Conservation (phyloP, 305 asterid species). For the Ruellia speciosa region DNA sequence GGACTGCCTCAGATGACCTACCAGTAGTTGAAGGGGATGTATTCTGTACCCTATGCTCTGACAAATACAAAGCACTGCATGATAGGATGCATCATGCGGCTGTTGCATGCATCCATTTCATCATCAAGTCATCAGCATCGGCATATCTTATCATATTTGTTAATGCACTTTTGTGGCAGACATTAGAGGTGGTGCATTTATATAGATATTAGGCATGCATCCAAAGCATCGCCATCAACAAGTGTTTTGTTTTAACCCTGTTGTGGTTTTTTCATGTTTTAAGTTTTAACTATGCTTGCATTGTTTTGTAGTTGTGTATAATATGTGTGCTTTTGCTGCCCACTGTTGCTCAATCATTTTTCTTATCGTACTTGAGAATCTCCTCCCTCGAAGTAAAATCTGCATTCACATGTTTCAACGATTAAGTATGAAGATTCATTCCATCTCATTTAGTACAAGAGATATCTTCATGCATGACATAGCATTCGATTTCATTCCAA, state of each 20-base stretch:
- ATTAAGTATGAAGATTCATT: no score
- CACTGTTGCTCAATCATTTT: no score
- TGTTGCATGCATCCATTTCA: conserved; percentile 72
- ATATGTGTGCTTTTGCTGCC: no score
- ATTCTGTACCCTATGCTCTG: conserved; percentile 67
- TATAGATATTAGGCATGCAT: conserved; percentile 1
- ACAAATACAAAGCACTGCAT: conserved; percentile 50
- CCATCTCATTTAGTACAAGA: no score
- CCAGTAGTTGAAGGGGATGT: conserved; percentile 95
- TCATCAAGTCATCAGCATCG: conserved; percentile 76
- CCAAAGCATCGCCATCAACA: conserved; percentile 5
- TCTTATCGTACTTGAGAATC: no score
- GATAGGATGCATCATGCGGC: conserved; percentile 89
- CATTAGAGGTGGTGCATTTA: not conserved
- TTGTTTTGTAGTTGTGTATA: no score
- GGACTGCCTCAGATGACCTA: conserved; percentile 52
- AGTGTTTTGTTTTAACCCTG: conserved; percentile 10
- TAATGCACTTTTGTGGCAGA: conserved; percentile 34
- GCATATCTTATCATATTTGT: conserved; percentile 43
- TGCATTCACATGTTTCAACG: no score
- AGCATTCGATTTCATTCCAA: no score
- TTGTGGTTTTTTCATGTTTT: conserved; percentile 1
- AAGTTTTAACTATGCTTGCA: no score
- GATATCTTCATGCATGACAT: no score
- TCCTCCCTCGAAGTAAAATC: no score